Conservation (phyloP, 257 asterid genomes). For the Knoxia roxburghii region DNA sequence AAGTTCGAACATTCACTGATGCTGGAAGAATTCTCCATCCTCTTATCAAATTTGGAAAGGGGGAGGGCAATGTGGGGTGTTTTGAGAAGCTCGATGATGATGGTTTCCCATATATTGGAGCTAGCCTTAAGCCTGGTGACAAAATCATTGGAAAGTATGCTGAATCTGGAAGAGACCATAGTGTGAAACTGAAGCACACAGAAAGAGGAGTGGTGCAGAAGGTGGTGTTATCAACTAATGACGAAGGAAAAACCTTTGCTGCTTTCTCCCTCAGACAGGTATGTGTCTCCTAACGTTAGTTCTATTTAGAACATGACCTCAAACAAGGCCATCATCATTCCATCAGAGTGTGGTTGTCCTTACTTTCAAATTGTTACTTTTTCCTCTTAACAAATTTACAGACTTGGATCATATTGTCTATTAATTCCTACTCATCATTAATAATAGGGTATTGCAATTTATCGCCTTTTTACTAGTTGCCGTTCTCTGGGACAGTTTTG, state of each 20-base stretch:
- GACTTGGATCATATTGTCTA: background rate
- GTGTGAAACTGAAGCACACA: conserved; percentile 85
- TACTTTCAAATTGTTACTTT: background rate
- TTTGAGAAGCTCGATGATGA: conserved; percentile 87
- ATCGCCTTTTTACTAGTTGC: too few species aligned
- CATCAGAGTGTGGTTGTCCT: background rate
- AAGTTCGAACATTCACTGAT: conserved; percentile 83
- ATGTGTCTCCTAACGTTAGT: background rate
- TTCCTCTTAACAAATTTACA: background rate
- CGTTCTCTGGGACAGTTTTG: conserved; percentile 8
- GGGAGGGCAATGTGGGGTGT: too few species aligned
- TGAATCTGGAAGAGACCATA: conserved; percentile 75
- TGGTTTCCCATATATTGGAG: conserved; percentile 86
- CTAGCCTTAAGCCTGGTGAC: conserved; percentile 84
- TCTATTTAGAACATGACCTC: too few species aligned
- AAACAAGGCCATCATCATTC: too few species aligned
- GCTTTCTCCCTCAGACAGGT: conserved; percentile 92
- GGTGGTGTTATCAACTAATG: conserved; percentile 78
- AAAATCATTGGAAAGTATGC: conserved; percentile 80
- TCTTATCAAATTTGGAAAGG: conserved; percentile 78
- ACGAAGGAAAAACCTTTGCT: conserved; percentile 79
- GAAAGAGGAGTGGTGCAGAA: conserved; percentile 96
- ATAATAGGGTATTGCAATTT: too few species aligned
- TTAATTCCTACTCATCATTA: too few species aligned
- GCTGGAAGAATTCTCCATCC: conserved; percentile 97